Evolutionary conservation across 306 rosid species (phyloP), one percentile per base, ranked within the genome.

Genomic region (Cucumis sativus): DNA sequence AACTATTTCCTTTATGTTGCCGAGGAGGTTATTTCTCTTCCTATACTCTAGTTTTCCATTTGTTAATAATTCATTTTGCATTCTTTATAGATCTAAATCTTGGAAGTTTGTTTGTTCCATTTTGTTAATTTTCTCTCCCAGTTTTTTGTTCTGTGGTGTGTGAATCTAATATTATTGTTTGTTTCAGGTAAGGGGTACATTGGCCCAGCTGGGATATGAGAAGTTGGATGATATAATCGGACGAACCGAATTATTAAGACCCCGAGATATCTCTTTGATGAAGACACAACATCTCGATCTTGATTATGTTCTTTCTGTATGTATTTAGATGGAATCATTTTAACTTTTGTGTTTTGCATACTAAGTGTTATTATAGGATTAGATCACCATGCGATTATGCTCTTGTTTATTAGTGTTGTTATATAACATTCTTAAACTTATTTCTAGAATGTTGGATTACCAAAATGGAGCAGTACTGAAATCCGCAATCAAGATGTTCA

Each of bases 271-370:
- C 74, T 95, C 98, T 84, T 83, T 90, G 64, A 77, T 89, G 91
- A 95, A 95, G 86, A 95, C 98, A 58, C 98, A 95, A 83, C 98
- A 95, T 85, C 84, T 95, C 25, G 97, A 92, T 84, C 87, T 95
- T 74, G 12, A 80, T 79, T 92, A 89, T 82, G 62, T 95, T 78
- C 91, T 90, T 81, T 88, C 91, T 49, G 98, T 95, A 89, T 3
- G 97, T 87, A 28, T 77, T 72, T 62, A 41, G 80, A 77, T 75
- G 78, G 67, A 40, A 58, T 59, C 39, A 61, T 57, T 56, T 75
- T 56, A 55, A 55, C 6, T 51, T 23, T 30, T 55, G 45, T 28
- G 25, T 49, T 30, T 30, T 30, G 4, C 62, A 15, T 51, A 16
- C 62, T 16, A 25, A 6, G 60, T 51, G 23, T 30, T 74, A 33